Percentiles rank a stretch among this genome's conserved stretches.
Conservation (phyloP, 2,329 filamentous ascomycete species). For the Sphaerulina populicola region DNA sequence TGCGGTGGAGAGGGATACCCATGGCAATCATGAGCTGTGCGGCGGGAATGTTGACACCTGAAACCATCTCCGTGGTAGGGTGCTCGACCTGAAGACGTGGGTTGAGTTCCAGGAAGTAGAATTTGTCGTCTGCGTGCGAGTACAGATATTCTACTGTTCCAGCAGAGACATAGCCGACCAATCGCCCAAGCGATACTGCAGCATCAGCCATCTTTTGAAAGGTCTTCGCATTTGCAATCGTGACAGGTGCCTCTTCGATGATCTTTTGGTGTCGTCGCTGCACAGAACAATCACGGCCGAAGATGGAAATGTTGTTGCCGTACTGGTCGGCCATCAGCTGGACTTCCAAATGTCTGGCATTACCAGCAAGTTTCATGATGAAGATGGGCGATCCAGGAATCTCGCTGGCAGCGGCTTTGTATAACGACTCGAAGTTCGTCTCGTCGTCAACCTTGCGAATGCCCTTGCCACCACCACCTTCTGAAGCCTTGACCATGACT, state of each 20-base stretch:
- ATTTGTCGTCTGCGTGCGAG: conserved; percentile 94
- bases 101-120: conserved; percentile 98
- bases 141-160: conserved; percentile 99
- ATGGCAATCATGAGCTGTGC: conserved; percentile 98
- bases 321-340: conserved; percentile 97
- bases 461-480: conserved; percentile 98
- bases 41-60: conserved; percentile 90
- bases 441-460: conserved; percentile 89
- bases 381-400: conserved; percentile 99
- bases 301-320: conserved; percentile 98
- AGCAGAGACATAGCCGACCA: conserved; percentile 96
- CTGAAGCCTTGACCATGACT: conserved; percentile 99
- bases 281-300: conserved; percentile 96
- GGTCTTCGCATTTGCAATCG: conserved; percentile 78
- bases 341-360: conserved; percentile 92
- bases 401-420: conserved; percentile 93
- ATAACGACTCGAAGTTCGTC: conserved; percentile 74
- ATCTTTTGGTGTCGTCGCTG: conserved; percentile 99
- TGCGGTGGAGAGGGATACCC: conserved; percentile 91
- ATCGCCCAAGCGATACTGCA: conserved; percentile 81
- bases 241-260: conserved; percentile 97
- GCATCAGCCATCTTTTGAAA: conserved; percentile 97
- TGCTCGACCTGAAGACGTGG: conserved; percentile 99
- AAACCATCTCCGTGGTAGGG: conserved; percentile 98
- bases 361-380: conserved; percentile 98